Evolutionary conservation across 805 yeast genomes (phyloP).

Genomic region (Candida palmyrensis): DNA sequence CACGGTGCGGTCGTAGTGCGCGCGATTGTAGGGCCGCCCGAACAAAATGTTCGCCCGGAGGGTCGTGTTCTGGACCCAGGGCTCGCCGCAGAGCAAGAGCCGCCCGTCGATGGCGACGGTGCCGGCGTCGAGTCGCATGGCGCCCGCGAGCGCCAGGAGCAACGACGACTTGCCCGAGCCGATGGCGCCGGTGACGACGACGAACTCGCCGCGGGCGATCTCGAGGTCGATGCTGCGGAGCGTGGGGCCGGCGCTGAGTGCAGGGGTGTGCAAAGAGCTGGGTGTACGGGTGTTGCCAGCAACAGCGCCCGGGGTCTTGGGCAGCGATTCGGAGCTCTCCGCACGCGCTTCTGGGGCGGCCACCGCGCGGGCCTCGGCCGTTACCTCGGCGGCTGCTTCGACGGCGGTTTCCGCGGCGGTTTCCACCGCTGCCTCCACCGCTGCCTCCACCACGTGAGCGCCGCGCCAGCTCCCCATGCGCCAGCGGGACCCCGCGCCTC

Average conservation of each 20-base stretch:
- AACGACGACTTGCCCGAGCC: slow-evolving; percentile 36
- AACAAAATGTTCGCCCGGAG: slow-evolving; percentile 28
- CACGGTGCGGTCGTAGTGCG: slow-evolving; percentile 20
- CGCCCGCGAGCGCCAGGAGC: slow-evolving; percentile 32
- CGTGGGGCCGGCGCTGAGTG: slow-evolving; percentile 19
- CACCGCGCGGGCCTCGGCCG: neutral
- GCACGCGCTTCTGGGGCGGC: neutral
- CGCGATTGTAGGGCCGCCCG: slow-evolving; percentile 19
- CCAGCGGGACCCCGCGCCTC: no score
- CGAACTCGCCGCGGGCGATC: slow-evolving; percentile 27
- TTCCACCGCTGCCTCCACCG: neutral
- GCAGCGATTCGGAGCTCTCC: no score
- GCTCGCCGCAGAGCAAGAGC: slow-evolving; percentile 25
- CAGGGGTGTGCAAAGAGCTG: no score
- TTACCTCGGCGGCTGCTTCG: neutral
- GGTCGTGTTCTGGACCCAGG: slow-evolving; percentile 34
- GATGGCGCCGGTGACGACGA: slow-evolving; percentile 32
- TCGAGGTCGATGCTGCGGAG: slow-evolving; percentile 21
- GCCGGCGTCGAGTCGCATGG: slow-evolving; percentile 30
- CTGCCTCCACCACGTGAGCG: slow-evolving; percentile 2
- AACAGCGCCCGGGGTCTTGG: no score
- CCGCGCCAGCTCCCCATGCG: no score
- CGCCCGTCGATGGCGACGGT: slow-evolving; percentile 24
- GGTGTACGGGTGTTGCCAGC: no score
- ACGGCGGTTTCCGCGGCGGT: neutral